Conservation (phyloP, 192 early-diverging fungal species). For the Diversispora eburnea region DNA sequence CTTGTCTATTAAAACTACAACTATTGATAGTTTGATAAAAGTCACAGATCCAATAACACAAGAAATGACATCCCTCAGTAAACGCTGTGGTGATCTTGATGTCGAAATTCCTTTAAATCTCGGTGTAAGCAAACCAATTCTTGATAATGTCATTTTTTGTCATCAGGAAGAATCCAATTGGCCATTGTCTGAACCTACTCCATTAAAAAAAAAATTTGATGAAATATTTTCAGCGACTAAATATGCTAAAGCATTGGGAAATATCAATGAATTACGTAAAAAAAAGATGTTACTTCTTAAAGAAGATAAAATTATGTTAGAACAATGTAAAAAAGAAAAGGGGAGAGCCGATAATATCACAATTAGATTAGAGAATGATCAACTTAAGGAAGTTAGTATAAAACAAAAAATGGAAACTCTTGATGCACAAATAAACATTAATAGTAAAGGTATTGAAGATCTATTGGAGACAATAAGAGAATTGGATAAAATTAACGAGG, state of each 20-base stretch:
- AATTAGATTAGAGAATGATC: background rate
- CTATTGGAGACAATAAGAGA: conserved; percentile 24
- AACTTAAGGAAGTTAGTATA: background rate
- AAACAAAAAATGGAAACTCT: conserved; percentile 21
- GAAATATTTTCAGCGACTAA: conserved; percentile 94
- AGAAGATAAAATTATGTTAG: conserved; percentile 59
- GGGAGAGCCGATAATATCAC: conserved; percentile 65
- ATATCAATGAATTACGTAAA: conserved; percentile 65
- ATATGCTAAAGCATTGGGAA: conserved; percentile 88
- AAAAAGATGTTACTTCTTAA: conserved; percentile 59
- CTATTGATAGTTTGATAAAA: conserved; percentile 77
- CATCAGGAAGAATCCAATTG: conserved; percentile 98
- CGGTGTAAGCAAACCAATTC: conserved; percentile 85
- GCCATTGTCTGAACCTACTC: conserved; percentile 85
- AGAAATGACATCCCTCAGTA: conserved; percentile 68
- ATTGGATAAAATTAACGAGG: conserved; percentile 1
- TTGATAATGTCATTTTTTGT: conserved; percentile 98
- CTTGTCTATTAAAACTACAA: conserved; percentile 48
- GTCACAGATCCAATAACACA: conserved; percentile 52
- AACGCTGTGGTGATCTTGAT: conserved; percentile 83
- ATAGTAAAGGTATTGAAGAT: conserved; percentile 28
- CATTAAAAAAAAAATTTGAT: conserved; percentile 96
- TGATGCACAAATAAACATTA: background rate
- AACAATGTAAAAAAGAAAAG: conserved; percentile 64
- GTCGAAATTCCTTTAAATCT: conserved; percentile 76